These are phyloP conservation scores for Tylopilus intermedius DNA, from an alignment of 768 basidiomycete genomes.

Conservation along the genomic window DNA sequence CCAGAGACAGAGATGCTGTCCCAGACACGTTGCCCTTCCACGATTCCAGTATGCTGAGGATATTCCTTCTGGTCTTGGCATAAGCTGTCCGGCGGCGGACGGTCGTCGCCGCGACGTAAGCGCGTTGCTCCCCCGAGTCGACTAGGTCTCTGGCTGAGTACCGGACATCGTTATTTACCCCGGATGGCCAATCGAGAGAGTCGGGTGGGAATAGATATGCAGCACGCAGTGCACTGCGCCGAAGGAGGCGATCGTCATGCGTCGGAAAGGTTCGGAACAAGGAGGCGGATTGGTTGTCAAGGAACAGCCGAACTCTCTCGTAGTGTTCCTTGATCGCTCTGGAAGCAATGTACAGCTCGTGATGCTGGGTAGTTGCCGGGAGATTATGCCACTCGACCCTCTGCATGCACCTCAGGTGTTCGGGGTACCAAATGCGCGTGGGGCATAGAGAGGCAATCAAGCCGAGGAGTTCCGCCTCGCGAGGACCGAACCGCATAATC, in stretches of 20 bases:
- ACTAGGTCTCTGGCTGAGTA: conserved; percentile 14
- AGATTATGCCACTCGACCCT: conserved; percentile 30
- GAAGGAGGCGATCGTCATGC: conserved; percentile 7
- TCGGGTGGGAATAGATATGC: conserved; percentile 9
- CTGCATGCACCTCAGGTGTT: conserved; percentile 37
- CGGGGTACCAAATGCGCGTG: conserved; percentile 35
- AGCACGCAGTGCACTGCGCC: conserved; percentile 15
- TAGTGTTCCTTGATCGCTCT: conserved; percentile 29
- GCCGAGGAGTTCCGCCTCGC: conserved; percentile 31
- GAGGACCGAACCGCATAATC: conserved; percentile 32
- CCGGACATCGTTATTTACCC: background rate
- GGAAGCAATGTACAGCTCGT: conserved; percentile 21
- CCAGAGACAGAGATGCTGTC: conserved; percentile 3
- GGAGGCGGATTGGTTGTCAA: background rate
- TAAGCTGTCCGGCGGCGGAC: background rate
- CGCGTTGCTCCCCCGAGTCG: conserved; percentile 6
- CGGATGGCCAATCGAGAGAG: background rate
- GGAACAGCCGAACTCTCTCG: conserved; percentile 15
- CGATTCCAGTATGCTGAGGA: conserved; percentile 10
- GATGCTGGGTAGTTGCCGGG: conserved; percentile 28
- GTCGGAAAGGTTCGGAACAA: conserved; percentile 7
- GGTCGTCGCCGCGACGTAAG: conserved; percentile 8
- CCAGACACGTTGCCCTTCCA: background rate
- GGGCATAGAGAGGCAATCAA: conserved; percentile 34
- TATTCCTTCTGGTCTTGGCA: background rate